Conservation (phyloP, 306 rosid genomes). For the Cicer arietinum region DNA sequence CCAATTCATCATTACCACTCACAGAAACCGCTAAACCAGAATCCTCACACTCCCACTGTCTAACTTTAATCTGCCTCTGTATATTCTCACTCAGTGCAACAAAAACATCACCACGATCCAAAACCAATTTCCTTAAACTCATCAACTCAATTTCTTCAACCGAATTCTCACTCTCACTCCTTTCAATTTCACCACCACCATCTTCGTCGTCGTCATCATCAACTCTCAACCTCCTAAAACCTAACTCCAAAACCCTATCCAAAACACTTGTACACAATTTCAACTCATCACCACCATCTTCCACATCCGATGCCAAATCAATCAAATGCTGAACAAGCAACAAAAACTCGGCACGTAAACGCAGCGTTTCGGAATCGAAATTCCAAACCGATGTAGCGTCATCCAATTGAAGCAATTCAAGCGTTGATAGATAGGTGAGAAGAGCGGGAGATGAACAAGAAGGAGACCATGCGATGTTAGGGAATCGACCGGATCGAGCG, state of each 20-base stretch:
- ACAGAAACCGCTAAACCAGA: slow-evolving; percentile 57
- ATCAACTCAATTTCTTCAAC: slow-evolving; percentile 67
- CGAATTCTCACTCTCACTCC: slow-evolving; percentile 41
- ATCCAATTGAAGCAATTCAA: slow-evolving; percentile 76
- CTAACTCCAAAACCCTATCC: slow-evolving; percentile 71
- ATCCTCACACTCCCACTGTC: slow-evolving; percentile 60
- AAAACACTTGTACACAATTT: slow-evolving; percentile 58
- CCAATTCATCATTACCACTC: slow-evolving; percentile 49
- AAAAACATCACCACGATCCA: slow-evolving; percentile 68
- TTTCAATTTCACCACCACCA: slow-evolving; percentile 39
- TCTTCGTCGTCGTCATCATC: slow-evolving; percentile 39
- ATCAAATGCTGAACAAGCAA: slow-evolving; percentile 76
- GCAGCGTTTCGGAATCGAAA: slow-evolving; percentile 73
- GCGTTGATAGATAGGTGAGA: slow-evolving; percentile 74
- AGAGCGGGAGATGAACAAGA: slow-evolving; percentile 85
- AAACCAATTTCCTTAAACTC: slow-evolving; percentile 64
- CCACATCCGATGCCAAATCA: slow-evolving; percentile 53
- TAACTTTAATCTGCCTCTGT: slow-evolving; percentile 64
- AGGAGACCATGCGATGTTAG: slow-evolving; percentile 68
- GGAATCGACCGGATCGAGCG: slow-evolving; percentile 76
- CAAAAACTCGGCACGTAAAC: slow-evolving; percentile 81
- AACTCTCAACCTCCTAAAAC: slow-evolving; percentile 70
- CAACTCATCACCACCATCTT: slow-evolving; percentile 44
- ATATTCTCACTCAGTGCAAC: slow-evolving; percentile 76
- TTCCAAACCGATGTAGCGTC: slow-evolving; percentile 73